Conservation (phyloP, 2,329 filamentous ascomycete species). For the Venturiaceae sp. region DNA sequence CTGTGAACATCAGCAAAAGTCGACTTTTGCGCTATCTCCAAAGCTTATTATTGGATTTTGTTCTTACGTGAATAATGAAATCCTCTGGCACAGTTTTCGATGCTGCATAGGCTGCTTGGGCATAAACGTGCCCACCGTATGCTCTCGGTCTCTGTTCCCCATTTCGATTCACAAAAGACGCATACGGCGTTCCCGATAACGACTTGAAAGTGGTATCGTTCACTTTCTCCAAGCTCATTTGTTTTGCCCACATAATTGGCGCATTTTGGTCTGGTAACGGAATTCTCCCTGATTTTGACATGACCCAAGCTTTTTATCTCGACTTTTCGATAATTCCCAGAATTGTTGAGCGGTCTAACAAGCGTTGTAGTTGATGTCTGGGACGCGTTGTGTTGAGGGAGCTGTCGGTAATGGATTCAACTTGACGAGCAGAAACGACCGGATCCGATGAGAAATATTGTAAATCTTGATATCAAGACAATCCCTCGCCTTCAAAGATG, state of each 20-base stretch:
- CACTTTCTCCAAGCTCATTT: constrained; percentile 6
- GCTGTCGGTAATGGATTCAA: too few species aligned
- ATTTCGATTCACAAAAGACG: neutral
- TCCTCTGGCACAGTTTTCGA: neutral
- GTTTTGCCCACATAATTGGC: constrained; percentile 1
- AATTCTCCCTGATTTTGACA: neutral
- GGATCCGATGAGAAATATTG: too few species aligned
- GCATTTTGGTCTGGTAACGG: neutral
- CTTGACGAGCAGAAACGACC: too few species aligned
- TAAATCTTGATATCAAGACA: too few species aligned
- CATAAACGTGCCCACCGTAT: constrained; percentile 8
- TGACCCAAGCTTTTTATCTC: neutral
- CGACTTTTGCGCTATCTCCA: too few species aligned
- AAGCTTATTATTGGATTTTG: too few species aligned
- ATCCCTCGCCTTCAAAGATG: too few species aligned
- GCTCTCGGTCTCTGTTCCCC: constrained; percentile 4
- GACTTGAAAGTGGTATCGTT: neutral
- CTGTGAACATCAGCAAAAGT: neutral
- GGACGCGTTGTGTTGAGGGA: too few species aligned
- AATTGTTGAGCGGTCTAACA: neutral
- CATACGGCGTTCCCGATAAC: neutral
- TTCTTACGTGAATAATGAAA: constrained; percentile 5
- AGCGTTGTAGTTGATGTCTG: too few species aligned
- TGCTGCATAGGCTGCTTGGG: constrained; percentile 6
- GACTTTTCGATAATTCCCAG: neutral